Evolutionary conservation across 495 filamentous ascomycete genomes (phyloP).

Genomic region (Penicillium ochrochloron): DNA sequence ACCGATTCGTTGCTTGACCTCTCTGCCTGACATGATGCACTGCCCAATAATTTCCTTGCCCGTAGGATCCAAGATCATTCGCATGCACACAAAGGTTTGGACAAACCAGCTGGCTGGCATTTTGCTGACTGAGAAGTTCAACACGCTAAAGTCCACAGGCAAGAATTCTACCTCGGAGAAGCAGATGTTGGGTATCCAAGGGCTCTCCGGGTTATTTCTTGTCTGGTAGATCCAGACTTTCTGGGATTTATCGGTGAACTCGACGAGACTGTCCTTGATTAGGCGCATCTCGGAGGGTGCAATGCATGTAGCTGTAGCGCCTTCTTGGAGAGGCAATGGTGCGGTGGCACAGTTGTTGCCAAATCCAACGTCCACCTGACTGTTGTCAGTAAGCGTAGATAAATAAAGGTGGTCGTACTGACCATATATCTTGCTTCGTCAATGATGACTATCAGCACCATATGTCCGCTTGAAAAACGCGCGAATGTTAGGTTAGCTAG

Average conservation of each 20-base stretch:
- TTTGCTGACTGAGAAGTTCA: slow-evolving; percentile 60
- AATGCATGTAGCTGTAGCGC: slow-evolving; percentile 44
- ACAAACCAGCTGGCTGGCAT: slow-evolving; percentile 57
- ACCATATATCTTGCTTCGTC: slow-evolving; percentile 55
- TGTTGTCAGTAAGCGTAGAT: slow-evolving; percentile 8
- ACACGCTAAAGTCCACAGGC: slow-evolving; percentile 59
- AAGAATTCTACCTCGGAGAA: slow-evolving; percentile 66
- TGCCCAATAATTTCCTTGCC: slow-evolving; percentile 55
- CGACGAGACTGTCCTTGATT: slow-evolving; percentile 46
- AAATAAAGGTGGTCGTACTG: background rate
- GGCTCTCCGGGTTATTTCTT: slow-evolving; percentile 45
- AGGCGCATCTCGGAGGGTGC: slow-evolving; percentile 56
- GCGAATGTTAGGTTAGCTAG: background rate
- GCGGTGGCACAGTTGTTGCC: slow-evolving; percentile 60
- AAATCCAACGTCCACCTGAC: slow-evolving; percentile 72
- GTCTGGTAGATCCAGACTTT: slow-evolving; percentile 65
- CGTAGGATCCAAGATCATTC: slow-evolving; percentile 52
- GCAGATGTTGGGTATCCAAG: slow-evolving; percentile 60
- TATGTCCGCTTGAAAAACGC: slow-evolving; percentile 51
- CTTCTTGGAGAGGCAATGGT: slow-evolving; percentile 57
- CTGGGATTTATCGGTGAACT: slow-evolving; percentile 47
- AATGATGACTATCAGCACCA: slow-evolving; percentile 69
- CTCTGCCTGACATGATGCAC: slow-evolving; percentile 57
- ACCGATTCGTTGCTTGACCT: slow-evolving; percentile 59
- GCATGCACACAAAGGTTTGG: slow-evolving; percentile 53